Evolutionary conservation across 2,329 filamentous ascomycete genomes (phyloP).

Genomic region (Colletotrichum orchidophilum): DNA sequence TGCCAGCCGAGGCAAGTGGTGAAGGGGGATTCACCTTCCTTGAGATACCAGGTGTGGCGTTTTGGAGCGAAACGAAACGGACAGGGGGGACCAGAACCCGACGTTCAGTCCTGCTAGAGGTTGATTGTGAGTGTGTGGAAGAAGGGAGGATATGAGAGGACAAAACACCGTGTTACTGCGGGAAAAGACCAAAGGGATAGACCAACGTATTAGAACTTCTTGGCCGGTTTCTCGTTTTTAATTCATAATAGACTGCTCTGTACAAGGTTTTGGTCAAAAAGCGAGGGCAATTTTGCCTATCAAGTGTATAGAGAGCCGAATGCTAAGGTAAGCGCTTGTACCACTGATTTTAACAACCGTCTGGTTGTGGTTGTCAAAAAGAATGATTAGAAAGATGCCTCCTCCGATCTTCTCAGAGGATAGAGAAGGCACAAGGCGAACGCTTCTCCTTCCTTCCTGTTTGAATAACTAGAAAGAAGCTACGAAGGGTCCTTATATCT

Average conservation of each 20-base stretch:
- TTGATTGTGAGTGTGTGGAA: background rate
- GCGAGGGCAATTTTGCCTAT: background rate
- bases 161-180: background rate
- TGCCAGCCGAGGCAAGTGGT: constrained; percentile 19
- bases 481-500: no score
- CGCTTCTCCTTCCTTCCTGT: no score
- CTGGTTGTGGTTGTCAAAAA: no score
- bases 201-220: background rate
- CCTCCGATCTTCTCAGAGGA: no score
- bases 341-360: no score
- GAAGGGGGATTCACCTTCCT: background rate
- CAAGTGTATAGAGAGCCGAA: background rate
- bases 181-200: background rate
- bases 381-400: no score
- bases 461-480: no score
- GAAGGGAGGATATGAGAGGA: background rate
- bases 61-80: background rate
- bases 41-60: background rate
- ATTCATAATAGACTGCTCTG: background rate
- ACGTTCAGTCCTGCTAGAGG: background rate
- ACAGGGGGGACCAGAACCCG: no score
- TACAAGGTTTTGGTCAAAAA: background rate
- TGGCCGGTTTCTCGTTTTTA: background rate
- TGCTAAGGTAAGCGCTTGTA: no score
- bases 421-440: no score